These are phyloP conservation scores for Puccinia coronata DNA, from an alignment of 1,284 basidiomycete genomes.

Conservation along the genomic window DNA sequence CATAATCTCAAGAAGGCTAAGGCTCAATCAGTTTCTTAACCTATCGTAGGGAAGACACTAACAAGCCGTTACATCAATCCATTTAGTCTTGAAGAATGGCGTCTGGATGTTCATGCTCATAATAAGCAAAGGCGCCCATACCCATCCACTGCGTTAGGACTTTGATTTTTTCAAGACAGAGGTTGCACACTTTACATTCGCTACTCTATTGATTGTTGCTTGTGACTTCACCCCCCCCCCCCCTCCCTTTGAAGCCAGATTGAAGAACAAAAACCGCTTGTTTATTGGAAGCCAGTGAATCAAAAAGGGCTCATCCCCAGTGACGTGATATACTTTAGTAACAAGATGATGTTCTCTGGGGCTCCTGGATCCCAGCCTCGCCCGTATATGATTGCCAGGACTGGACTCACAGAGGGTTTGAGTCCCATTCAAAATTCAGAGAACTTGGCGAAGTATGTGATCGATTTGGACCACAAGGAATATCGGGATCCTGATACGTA, in stretches of 20 bases:
- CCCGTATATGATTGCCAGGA: slow-evolving; percentile 3
- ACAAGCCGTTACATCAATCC: too few species aligned
- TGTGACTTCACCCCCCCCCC: too few species aligned
- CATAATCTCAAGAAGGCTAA: too few species aligned
- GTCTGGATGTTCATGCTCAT: too few species aligned
- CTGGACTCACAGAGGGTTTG: neutral
- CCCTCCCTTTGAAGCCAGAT: neutral
- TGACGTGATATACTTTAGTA: neutral
- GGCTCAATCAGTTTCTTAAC: too few species aligned
- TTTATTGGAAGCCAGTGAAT: slow-evolving; percentile 10
- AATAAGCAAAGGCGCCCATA: too few species aligned
- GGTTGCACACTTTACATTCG: too few species aligned
- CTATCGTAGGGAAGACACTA: too few species aligned
- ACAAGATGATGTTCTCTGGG: neutral
- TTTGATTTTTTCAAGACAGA: too few species aligned
- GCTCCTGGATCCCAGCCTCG: neutral
- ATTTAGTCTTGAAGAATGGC: too few species aligned
- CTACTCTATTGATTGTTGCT: neutral
- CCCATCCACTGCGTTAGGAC: too few species aligned
- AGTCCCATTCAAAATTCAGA: neutral
- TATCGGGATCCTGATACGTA: neutral
- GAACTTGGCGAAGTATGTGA: neutral
- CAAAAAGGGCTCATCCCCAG: neutral
- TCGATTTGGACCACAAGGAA: neutral
- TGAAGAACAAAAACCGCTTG: neutral